These are phyloP conservation scores for Pleodorina starrii DNA, from an alignment of 139 green algal species.

Conservation along the genomic window DNA sequence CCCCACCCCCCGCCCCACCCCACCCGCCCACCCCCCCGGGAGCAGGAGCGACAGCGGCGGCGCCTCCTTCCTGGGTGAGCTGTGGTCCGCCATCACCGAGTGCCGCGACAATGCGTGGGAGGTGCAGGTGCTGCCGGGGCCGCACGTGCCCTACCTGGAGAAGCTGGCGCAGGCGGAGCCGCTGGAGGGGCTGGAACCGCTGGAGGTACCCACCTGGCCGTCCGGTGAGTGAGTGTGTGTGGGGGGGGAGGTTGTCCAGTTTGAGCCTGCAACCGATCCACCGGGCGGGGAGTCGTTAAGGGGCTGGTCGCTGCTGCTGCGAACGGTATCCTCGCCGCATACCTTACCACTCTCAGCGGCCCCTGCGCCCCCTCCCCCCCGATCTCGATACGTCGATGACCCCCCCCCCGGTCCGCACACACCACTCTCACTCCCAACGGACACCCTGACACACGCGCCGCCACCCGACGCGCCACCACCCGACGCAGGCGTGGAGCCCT, in stretches of 20 bases:
- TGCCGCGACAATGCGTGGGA: slow-evolving; percentile 59
- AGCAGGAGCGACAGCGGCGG: slow-evolving; percentile 81
- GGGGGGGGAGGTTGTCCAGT: too few relatives aligned
- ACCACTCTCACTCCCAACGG: not conserved
- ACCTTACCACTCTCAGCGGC: not conserved
- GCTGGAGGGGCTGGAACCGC: slow-evolving; percentile 45
- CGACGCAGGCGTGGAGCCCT: not conserved
- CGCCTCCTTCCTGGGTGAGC: slow-evolving; percentile 77
- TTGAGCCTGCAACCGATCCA: too few relatives aligned
- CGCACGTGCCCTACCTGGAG: slow-evolving; percentile 35
- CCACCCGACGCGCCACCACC: not conserved
- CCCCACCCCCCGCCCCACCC: too few relatives aligned
- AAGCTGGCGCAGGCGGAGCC: slow-evolving; percentile 43
- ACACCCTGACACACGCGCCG: too few relatives aligned
- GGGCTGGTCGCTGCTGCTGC: too few relatives aligned
- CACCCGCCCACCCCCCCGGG: too few relatives aligned
- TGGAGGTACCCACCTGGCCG: slow-evolving; percentile 45
- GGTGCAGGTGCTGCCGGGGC: slow-evolving; percentile 60
- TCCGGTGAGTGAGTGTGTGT: too few relatives aligned
- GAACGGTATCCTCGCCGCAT: too few relatives aligned
- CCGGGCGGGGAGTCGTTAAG: too few relatives aligned
- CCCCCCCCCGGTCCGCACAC: not conserved
- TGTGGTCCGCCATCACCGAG: slow-evolving; percentile 70
- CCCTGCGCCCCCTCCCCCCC: not conserved
- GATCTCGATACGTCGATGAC: not conserved